Conservation (phyloP, 2,329 filamentous ascomycete species). For the Phaeosphaeria sp. region DNA sequence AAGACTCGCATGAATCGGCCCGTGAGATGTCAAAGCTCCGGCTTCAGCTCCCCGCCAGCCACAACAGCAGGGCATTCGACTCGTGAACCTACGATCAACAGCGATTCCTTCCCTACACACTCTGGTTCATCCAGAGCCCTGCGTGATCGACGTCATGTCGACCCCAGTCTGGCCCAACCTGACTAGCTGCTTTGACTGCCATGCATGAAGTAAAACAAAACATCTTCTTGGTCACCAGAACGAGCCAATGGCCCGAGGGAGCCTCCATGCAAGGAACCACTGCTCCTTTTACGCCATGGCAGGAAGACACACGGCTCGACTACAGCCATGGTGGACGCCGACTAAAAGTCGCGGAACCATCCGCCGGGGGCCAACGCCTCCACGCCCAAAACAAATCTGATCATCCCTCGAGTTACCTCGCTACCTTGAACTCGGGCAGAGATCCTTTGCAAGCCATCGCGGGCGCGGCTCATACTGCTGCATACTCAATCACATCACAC, state of each 20-base stretch:
- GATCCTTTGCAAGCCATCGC: not conserved
- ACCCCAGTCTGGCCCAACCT: not conserved
- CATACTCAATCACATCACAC: not conserved
- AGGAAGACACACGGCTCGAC: not conserved
- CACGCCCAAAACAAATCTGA: conserved; percentile 1
- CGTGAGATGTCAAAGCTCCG: not conserved
- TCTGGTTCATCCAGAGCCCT: not conserved
- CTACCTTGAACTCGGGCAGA: conserved; percentile 5
- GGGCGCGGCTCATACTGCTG: not conserved
- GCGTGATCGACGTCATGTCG: not conserved
- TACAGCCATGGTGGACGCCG: not conserved
- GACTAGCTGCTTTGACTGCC: not conserved
- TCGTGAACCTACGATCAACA: conserved; percentile 1
- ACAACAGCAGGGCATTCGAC: not conserved
- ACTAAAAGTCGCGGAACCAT: not conserved
- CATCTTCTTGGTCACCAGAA: not conserved
- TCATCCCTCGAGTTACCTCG: not conserved
- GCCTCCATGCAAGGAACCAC: not conserved
- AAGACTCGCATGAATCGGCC: not conserved
- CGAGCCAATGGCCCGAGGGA: not conserved
- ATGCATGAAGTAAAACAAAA: conserved; percentile 2
- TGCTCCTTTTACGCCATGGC: not conserved
- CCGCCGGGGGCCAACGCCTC: not conserved
- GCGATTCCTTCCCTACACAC: conserved; percentile 1
- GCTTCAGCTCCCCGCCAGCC: conserved; percentile 1